phyloP scores from a whole-genome alignment of 192 early-diverging fungal species.

The Spizellomyces punctatus region DNA sequence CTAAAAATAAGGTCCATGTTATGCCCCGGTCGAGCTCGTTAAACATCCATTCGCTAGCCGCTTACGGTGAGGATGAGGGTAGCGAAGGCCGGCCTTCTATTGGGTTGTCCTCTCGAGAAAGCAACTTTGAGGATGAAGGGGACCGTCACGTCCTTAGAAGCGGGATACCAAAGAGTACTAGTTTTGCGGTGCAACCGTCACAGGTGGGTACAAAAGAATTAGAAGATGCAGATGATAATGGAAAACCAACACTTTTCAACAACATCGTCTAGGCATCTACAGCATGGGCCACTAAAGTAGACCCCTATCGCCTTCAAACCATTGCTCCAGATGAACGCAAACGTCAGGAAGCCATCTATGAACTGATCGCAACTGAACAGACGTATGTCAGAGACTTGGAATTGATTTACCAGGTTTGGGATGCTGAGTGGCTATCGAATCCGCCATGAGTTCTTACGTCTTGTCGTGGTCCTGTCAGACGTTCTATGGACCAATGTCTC shows the following conservation, averaged over 20 bases:
- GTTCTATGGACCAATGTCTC: constrained; percentile 63
- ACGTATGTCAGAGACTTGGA: constrained; percentile 75
- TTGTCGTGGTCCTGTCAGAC: constrained; percentile 36
- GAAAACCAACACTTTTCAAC: no score
- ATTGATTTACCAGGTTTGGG: constrained; percentile 65
- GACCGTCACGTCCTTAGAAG: not conserved
- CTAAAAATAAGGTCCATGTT: not conserved
- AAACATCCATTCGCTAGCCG: constrained; percentile 5
- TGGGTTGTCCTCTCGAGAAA: not conserved
- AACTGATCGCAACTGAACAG: constrained; percentile 77
- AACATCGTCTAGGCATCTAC: constrained; percentile 15
- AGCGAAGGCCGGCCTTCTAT: no score
- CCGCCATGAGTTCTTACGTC: not conserved
- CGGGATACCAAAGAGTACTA: constrained; percentile 17
- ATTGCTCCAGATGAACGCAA: constrained; percentile 67
- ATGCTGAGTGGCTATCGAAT: not conserved
- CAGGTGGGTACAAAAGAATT: not conserved
- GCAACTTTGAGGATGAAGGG: constrained; percentile 13
- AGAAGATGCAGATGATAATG: no score
- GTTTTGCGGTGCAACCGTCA: constrained; percentile 13
- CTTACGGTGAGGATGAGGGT: not conserved
- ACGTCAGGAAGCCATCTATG: constrained; percentile 81
- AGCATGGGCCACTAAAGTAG: constrained; percentile 31
- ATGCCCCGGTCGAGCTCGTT: constrained; percentile 18
- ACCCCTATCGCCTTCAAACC: constrained; percentile 39